Evolutionary conservation across 2,329 filamentous ascomycete genomes (phyloP).

Genomic region (Pseudocercospora musae): DNA sequence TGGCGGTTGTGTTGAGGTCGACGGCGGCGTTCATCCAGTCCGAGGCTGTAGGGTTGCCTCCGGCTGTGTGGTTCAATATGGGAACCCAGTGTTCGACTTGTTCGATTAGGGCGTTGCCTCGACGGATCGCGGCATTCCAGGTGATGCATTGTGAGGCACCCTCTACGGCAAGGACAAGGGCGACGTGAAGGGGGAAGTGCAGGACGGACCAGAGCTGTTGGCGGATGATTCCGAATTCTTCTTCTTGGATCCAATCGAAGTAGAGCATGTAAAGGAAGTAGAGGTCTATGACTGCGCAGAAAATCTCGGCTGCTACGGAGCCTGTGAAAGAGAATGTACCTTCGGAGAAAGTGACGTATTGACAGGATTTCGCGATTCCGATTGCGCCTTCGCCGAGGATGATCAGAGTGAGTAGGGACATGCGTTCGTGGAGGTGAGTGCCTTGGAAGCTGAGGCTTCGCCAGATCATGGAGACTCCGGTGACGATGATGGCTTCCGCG

Average conservation of each 20-base stretch:
- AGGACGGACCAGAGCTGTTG: conserved; percentile 28
- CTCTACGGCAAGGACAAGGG: conserved; percentile 18
- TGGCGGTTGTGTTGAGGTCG: conserved; percentile 8
- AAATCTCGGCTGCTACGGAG: conserved; percentile 34
- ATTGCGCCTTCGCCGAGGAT: conserved; percentile 42
- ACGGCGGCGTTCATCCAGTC: conserved; percentile 3
- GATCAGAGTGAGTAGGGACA: conserved; percentile 40
- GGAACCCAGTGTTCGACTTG: background rate
- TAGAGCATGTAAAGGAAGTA: conserved; percentile 30
- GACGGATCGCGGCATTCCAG: conserved; percentile 27
- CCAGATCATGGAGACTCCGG: conserved; percentile 33
- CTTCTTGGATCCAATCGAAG: conserved; percentile 25
- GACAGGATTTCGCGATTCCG: conserved; percentile 35
- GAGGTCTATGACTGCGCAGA: conserved; percentile 35
- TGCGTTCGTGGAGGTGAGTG: conserved; percentile 38
- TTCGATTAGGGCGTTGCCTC: conserved; percentile 11
- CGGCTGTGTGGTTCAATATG: background rate
- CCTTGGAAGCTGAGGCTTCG: conserved; percentile 39
- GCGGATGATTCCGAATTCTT: conserved; percentile 24
- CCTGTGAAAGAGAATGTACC: conserved; percentile 18
- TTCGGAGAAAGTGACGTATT: conserved; percentile 34
- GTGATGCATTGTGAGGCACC: conserved; percentile 34
- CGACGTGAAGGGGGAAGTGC: conserved; percentile 28
- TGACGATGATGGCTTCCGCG: conserved; percentile 33
- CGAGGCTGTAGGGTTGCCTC: background rate